phyloP scores from a whole-genome alignment of 495 filamentous ascomycete genomes.

The Xylaria cubensis region DNA sequence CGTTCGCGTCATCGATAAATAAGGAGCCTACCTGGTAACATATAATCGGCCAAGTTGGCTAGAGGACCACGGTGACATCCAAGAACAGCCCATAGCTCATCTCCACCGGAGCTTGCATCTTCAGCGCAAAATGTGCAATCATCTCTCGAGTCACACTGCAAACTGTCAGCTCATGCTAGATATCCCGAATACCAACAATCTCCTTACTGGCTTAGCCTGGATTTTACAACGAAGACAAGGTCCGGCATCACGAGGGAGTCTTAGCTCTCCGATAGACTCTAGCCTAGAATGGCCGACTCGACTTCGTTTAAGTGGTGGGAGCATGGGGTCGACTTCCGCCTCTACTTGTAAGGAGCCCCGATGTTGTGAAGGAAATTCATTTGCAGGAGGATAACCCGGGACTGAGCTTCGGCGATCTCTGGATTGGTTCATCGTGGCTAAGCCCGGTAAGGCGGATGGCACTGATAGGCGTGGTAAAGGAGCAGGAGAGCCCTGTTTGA shows the following conservation, averaged over 20 bases:
- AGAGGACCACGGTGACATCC: constrained; percentile 56
- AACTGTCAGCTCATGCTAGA: not conserved
- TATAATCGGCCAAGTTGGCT: constrained; percentile 49
- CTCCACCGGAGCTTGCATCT: constrained; percentile 38
- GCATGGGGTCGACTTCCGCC: constrained; percentile 56
- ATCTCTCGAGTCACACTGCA: constrained; percentile 55
- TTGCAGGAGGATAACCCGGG: constrained; percentile 50
- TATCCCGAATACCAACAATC: not conserved
- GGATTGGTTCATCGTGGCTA: constrained; percentile 44
- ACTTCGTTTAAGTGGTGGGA: constrained; percentile 57
- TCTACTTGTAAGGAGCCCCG: constrained; percentile 49
- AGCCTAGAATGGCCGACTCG: constrained; percentile 55
- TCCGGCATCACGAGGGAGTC: constrained; percentile 50
- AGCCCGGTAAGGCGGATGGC: constrained; percentile 46
- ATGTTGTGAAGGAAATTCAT: constrained; percentile 46
- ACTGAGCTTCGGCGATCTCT: constrained; percentile 54
- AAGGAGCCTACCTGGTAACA: constrained; percentile 51
- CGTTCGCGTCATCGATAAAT: not conserved
- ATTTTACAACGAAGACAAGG: constrained; percentile 56
- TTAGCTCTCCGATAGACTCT: constrained; percentile 58
- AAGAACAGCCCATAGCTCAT: constrained; percentile 53
- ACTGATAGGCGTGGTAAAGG: constrained; percentile 50
- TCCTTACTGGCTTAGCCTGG: constrained; percentile 46
- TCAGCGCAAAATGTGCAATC: constrained; percentile 52
- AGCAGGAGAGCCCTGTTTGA: constrained; percentile 35